Base-by-base conservation (phyloP, 2,329 filamentous ascomycete genomes). In the Trichocomaceae sp. region DNA sequence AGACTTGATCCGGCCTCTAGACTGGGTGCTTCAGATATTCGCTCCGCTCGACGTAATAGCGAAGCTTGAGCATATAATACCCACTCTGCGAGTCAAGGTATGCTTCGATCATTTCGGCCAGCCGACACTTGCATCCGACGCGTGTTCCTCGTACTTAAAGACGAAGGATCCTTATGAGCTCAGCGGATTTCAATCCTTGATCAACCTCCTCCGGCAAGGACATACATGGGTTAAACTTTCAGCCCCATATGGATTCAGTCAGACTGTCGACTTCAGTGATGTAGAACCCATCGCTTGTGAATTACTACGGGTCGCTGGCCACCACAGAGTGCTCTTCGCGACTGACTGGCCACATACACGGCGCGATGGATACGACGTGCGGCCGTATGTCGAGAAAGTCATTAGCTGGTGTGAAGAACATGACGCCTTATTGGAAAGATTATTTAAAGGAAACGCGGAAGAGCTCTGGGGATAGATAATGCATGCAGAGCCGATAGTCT, bases 301-400 rank as follows among this genome's bases (percentile, higher is more conserved):
- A 60, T 66, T 84, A 7, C 60, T 83, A 33, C 64, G 65, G 3
- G 65, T 74, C 4, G 76, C 73, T 10, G 45, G 45, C 22, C 72
- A 71, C 2, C 66, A 73, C 20, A 70, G 75, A 15, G 70, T 82
- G 9, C 75, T 84, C 0, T 85, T 82, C 64, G 81, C 80, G 1
- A 82, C 80, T 0, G 82, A 85, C 61, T 85, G 82, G 83, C 83
- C 83, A 19, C 82, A 85, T 64, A 85, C 83, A 2, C 72, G 82
- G 12, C 84, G 80, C 57, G 78, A 83, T 20, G 77, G 77, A 2
- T 60, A 83, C 2, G 77, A 85, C 61, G 79, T 83, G 20, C 70
- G 65, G 47, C 77, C 77, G 0, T 84, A 80, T 63, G 73, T 82
- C 26, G 73, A 81, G 56, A 72, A 67, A 51, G 79, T 81, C 48